Base-by-base conservation (phyloP, 2,329 filamentous ascomycete species). In the Blumeria graminis region DNA sequence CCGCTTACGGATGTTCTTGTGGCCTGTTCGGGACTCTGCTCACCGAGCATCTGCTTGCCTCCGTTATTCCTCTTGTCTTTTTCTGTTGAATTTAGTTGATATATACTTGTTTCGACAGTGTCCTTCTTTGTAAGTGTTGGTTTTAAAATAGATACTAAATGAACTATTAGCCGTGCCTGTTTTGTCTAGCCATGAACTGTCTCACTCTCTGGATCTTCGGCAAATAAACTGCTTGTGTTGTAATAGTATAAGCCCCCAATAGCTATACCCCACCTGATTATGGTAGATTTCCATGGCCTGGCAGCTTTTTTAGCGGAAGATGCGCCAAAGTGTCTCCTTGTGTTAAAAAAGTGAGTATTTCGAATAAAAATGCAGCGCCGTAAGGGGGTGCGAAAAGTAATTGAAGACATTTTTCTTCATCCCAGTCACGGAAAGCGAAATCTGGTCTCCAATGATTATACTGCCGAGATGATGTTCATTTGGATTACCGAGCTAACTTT, bases 211-310 rank as follows among this genome's bases (percentile, higher is more conserved):
- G 81, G 77, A 69, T 93, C 83, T 64, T 95, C 86, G 14, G 88
- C 85, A 69, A 96, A 96, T 22, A 87, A 74, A 56, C 81, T 77
- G 65, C 83, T 90, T 7, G 88, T 95, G 72, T 88, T 94, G 70
- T 96, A 98, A 70, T 86, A 95, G 72, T 96, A 98, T 54, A 96
- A 71, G 50, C 82, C 80, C 18, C 76, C 86, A 58, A 73, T 75
- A 0, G 86, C 89, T 57, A 92, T 67, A 61, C 80, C 86, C 78
- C 87, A 83, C 72, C 90, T 77, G 64, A 78, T 68, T 3, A 75
- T 75, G 55, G 80, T 75, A 68, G 80, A 83, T 76, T 89, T 94
- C 85, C 86, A 94, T 67, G 81, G 84, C 68, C 86, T 74, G 64
- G 79, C 79, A 71, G 80, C 85, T 65, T 78, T 72, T 61, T 78